Evolutionary conservation across 2,329 filamentous ascomycete species (phyloP).

Genomic region (Calonectria leucothoes): DNA sequence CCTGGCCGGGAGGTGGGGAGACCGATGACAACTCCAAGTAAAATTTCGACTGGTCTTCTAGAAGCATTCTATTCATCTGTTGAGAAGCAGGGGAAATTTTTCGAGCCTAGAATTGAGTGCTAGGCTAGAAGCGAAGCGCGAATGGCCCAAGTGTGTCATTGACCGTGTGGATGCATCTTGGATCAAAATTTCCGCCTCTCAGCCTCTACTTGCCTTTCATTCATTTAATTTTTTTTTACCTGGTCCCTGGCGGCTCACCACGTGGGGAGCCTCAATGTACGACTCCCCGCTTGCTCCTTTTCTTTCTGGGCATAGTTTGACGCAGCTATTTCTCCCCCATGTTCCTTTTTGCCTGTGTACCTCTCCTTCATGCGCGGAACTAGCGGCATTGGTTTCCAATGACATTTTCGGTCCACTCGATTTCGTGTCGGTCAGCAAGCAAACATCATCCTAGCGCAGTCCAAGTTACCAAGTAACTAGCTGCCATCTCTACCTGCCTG

Average conservation of each 20-base stretch:
- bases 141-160: not conserved
- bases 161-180: not conserved
- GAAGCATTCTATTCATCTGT: not conserved
- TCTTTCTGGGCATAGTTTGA: not conserved
- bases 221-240: not conserved
- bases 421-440: conserved; percentile 2
- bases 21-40: not conserved
- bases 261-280: conserved; percentile 10
- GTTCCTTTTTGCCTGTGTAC: not conserved
- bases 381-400: not conserved
- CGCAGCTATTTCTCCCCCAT: not conserved
- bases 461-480: not conserved
- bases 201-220: not conserved
- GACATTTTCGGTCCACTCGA: not conserved
- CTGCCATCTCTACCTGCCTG: not conserved
- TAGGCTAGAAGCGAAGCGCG: not conserved
- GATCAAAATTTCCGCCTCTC: not conserved
- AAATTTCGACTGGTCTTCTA: not conserved
- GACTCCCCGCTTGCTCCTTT: too few relatives aligned
- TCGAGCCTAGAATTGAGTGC: not conserved
- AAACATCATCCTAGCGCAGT: not conserved
- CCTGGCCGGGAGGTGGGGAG: not conserved
- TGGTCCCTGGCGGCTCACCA: conserved; percentile 3
- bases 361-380: not conserved
- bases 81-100: not conserved